A percentile compares a stretch with the other conserved stretches of the same genome.
Evolutionary conservation across 2,329 filamentous ascomycete genomes (phyloP).

Genomic region (Sporothrix globosa): DNA sequence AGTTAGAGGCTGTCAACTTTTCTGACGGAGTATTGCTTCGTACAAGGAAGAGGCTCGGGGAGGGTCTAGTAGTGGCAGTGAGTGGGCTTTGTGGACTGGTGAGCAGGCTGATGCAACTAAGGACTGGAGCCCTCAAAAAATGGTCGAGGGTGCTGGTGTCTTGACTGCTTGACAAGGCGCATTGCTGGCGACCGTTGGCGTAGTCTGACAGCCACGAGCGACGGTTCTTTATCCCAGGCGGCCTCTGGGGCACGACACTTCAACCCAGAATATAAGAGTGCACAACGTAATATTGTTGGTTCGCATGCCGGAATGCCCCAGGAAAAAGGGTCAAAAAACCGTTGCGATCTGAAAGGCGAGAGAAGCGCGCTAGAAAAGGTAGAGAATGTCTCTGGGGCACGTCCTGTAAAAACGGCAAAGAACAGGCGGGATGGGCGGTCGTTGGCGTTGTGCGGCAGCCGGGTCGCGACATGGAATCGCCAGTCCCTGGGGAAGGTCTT

Average conservation of each 20-base stretch:
- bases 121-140: constrained; percentile 1
- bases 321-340: background rate
- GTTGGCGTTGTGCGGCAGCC: constrained; percentile 4
- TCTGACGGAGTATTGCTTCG: background rate
- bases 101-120: background rate
- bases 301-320: background rate
- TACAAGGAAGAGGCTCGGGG: constrained; percentile 11
- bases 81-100: constrained; percentile 2
- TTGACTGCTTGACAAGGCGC: constrained; percentile 2
- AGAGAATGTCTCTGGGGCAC: constrained; percentile 21
- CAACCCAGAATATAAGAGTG: background rate
- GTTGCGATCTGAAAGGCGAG: background rate
- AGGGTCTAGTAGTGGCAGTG: constrained; percentile 18
- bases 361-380: constrained; percentile 22
- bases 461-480: constrained; percentile 2
- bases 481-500: too few relatives aligned
- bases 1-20: constrained; percentile 7
- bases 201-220: background rate
- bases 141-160: background rate
- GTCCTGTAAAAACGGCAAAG: background rate
- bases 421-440: background rate
- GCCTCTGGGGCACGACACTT: constrained; percentile 18
- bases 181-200: constrained; percentile 5
- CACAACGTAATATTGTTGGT: too few relatives aligned
- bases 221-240: constrained; percentile 9